These are phyloP conservation scores for Phaeodactylum tricornutum DNA, from an alignment of 108 stramenopile species.

Conservation along the genomic window DNA sequence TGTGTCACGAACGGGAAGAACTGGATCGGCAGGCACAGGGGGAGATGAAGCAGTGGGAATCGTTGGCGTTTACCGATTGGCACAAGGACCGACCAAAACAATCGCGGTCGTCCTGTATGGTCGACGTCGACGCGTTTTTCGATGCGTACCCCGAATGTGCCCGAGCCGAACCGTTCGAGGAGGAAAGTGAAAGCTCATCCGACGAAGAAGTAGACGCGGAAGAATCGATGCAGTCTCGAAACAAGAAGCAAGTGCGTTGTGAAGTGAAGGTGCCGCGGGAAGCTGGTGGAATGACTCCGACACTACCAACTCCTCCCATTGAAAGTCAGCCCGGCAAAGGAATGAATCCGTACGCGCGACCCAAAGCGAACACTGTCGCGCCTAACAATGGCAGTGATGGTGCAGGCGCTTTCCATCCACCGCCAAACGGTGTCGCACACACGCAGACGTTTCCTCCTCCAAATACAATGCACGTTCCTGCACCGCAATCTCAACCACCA, in stretches of 20 bases:
- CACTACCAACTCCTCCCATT: neutral
- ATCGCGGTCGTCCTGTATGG: neutral
- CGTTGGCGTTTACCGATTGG: no score
- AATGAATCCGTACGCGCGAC: no score
- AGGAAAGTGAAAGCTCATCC: conserved; percentile 13
- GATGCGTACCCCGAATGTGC: conserved; percentile 58
- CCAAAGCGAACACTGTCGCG: no score
- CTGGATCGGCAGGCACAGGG: no score
- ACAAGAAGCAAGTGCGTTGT: neutral
- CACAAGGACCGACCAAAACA: neutral
- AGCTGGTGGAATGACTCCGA: neutral
- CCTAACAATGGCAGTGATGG: no score
- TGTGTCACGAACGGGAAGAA: no score
- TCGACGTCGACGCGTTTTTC: conserved; percentile 58
- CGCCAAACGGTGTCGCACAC: no score
- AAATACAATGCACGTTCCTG: neutral
- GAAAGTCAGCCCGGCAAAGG: neutral
- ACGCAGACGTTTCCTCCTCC: neutral
- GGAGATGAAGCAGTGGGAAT: no score
- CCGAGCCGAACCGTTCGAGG: conserved; percentile 10
- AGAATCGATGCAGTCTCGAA: neutral
- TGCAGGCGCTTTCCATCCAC: no score
- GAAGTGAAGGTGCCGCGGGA: neutral
- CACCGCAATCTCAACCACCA: conserved; percentile 9
- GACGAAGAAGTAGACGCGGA: neutral